Base-by-base conservation (phyloP, 805 yeast species). In the Metschnikowia continentalis region DNA sequence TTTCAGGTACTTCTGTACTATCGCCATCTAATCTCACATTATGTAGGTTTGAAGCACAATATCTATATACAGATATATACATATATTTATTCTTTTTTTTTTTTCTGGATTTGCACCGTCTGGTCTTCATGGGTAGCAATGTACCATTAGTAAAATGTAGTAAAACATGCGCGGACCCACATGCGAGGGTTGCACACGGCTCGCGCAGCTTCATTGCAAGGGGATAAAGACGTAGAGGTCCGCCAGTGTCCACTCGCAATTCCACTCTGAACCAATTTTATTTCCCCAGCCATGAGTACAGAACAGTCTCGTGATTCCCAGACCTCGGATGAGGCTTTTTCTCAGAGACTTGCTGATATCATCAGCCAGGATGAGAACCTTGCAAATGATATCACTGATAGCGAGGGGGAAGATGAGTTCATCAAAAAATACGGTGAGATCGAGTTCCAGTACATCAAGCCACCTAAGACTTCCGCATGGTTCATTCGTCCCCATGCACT, bases 401-500 rank as follows among this genome's bases (percentile, higher is more conserved):
- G 45, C 26, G 71, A 67, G 48, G 74, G 53, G 4, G 76, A 72
- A 46, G 68, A 69, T 38, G 78, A 70, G 32, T 79, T 80, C 54
- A 68, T 78, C 2, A 59, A 64, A 44, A 77, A 74, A 49, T 79
- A 77, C 57, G 84, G 84, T 6, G 78, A 71, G 11, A 71, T 80
- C 35, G 49, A 75, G 4, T 75, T 78, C 43, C 66, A 69, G 52
- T 79, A 77, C 54, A 79, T 79, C 52, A 69, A 70, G 37, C 67
- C 68, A 22, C 82, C 82, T 0, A 59, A 48, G 37, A 62, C 60
- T n/a, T 44, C 65, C 0, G 63, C 70, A 52, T 64, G 73, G 74
- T 71, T 79, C 56, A 75, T 75, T 5, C 66, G 65, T 39, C 88
- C 88, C 0, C 77, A 78, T 59, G 87, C 86, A 0, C 66, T 83